Conservation (phyloP, 2,329 filamentous ascomycete genomes). For the Fusarium agapanthi region DNA sequence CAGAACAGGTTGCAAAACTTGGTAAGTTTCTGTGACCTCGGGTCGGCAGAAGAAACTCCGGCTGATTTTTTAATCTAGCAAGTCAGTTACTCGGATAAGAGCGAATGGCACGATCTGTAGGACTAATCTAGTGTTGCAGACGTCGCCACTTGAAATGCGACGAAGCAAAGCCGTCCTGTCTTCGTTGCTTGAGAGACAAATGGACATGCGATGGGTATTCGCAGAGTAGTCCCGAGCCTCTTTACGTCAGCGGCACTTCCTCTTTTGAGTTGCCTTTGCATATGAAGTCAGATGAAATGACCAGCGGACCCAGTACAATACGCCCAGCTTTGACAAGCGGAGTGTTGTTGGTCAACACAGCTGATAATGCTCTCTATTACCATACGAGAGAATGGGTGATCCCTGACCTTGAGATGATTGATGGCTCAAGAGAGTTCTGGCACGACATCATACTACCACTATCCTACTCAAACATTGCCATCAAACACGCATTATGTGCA, state of each 20-base stretch:
- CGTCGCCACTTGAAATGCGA: slow-evolving; percentile 32
- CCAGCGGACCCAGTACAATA: not conserved
- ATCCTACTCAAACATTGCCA: not conserved
- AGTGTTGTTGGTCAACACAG: not conserved
- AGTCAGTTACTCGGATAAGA: not conserved
- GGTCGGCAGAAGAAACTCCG: too few species aligned
- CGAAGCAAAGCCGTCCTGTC: slow-evolving; percentile 15
- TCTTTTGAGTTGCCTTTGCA: not conserved
- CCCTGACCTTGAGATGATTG: not conserved
- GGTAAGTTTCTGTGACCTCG: slow-evolving; percentile 1
- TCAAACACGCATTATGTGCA: slow-evolving; percentile 7
- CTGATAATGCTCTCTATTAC: not conserved
- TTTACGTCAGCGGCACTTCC: not conserved
- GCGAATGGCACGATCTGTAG: not conserved
- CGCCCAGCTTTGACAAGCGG: not conserved
- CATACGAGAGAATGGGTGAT: not conserved
- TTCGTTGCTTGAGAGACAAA: slow-evolving; percentile 10
- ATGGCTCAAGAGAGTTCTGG: slow-evolving; percentile 3
- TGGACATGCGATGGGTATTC: slow-evolving; percentile 28
- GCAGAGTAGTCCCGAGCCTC: not conserved
- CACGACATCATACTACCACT: slow-evolving; percentile 1
- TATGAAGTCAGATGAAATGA: not conserved
- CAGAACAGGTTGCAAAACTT: slow-evolving; percentile 27
- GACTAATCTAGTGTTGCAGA: slow-evolving; percentile 6
- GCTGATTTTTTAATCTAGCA: slow-evolving; percentile 1